A percentile compares a stretch with the other conserved stretches of the same genome.
These are phyloP conservation scores for Graphiopsis chlorocephala DNA, from an alignment of 2,329 filamentous ascomycete species.

Conservation along the genomic window DNA sequence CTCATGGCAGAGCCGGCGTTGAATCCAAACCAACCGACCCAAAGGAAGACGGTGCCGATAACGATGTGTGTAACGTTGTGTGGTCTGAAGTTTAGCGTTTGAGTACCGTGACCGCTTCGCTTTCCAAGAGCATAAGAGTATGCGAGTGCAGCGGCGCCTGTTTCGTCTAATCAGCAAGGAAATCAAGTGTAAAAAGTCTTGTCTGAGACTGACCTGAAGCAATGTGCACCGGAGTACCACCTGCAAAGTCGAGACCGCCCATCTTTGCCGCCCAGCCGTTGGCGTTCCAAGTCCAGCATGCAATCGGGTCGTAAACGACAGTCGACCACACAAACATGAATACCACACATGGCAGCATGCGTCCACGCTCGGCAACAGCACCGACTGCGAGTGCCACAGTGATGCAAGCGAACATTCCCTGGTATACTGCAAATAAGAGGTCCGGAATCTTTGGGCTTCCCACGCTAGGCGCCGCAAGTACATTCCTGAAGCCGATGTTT, in stretches of 20 bases:
- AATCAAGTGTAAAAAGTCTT: too few relatives aligned
- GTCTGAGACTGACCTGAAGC: slow-evolving; percentile 59
- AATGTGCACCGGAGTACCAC: slow-evolving; percentile 88
- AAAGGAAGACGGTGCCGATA: slow-evolving; percentile 87
- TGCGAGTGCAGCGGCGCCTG: slow-evolving; percentile 67
- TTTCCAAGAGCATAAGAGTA: slow-evolving; percentile 92
- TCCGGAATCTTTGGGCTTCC: slow-evolving; percentile 73
- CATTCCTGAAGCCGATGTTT: slow-evolving; percentile 76
- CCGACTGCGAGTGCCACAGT: slow-evolving; percentile 83
- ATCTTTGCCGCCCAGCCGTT: slow-evolving; percentile 75
- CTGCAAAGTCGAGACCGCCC: slow-evolving; percentile 83
- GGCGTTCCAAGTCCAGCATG: slow-evolving; percentile 93
- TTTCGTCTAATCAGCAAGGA: neutral
- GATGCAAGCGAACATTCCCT: slow-evolving; percentile 84
- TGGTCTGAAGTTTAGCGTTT: slow-evolving; percentile 85
- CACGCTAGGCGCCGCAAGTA: slow-evolving; percentile 72
- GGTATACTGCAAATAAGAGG: slow-evolving; percentile 79
- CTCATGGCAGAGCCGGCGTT: slow-evolving; percentile 80
- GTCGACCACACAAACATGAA: slow-evolving; percentile 95
- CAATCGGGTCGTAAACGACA: slow-evolving; percentile 86
- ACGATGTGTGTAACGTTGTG: slow-evolving; percentile 93
- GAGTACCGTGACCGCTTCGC: slow-evolving; percentile 77
- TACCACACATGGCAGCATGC: slow-evolving; percentile 82
- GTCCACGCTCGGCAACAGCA: slow-evolving; percentile 80
- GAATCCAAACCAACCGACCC: slow-evolving; percentile 96